phyloP scores from a whole-genome alignment of 75 land plant genomes.

The Pinus albicaulis region DNA sequence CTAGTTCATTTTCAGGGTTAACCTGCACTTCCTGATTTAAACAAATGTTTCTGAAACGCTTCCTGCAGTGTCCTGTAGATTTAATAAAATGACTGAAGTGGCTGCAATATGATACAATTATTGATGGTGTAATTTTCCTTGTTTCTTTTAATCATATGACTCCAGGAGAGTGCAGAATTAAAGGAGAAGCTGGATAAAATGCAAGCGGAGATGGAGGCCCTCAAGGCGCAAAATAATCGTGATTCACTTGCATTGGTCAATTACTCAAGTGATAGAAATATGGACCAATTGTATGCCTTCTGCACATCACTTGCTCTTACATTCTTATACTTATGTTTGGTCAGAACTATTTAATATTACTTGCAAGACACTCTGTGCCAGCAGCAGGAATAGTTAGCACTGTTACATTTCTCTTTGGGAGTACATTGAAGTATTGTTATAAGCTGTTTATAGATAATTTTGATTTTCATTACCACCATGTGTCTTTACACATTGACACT shows the following conservation, averaged over 20 bases:
- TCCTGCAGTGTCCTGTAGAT: background rate
- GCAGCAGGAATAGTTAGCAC: too few relatives aligned
- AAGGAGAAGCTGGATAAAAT: slow-evolving; percentile 62
- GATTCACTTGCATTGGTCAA: slow-evolving; percentile 37
- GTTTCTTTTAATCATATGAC: background rate
- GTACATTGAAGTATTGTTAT: too few relatives aligned
- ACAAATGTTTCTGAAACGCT: background rate
- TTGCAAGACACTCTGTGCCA: too few relatives aligned
- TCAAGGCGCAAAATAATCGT: slow-evolving; percentile 35
- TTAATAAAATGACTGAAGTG: background rate
- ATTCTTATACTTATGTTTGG: too few relatives aligned
- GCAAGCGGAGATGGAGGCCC: slow-evolving; percentile 54
- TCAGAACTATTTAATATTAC: too few relatives aligned
- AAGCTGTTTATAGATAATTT: too few relatives aligned
- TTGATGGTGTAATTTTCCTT: too few relatives aligned
- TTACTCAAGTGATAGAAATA: slow-evolving; percentile 13
- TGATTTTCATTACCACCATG: too few relatives aligned
- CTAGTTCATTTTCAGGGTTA: too few relatives aligned
- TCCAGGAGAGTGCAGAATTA: slow-evolving; percentile 58
- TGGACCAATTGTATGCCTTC: slow-evolving; percentile 18
- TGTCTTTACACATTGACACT: too few relatives aligned
- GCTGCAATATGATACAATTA: background rate
- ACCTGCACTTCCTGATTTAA: background rate
- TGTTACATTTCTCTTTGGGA: too few relatives aligned
- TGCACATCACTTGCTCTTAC: background rate